phyloP scores from a whole-genome alignment of 805 yeast species.

The Babjeviella inositovora region DNA sequence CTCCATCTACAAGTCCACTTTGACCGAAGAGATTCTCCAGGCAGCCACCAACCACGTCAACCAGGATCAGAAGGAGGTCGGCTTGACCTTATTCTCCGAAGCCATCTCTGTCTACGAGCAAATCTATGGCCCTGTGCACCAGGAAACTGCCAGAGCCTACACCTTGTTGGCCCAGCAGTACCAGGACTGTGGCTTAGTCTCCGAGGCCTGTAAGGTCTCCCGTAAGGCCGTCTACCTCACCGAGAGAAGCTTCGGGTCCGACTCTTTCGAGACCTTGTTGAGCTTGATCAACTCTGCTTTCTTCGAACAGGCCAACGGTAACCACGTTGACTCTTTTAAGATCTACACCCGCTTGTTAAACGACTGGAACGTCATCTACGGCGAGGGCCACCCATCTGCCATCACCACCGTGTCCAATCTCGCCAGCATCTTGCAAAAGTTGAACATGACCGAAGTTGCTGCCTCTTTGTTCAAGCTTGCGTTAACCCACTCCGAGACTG shows the following conservation, averaged over 20 bases:
- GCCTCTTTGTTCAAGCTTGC: constrained; percentile 36
- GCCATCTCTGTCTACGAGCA: constrained; percentile 65
- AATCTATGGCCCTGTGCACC: constrained; percentile 67
- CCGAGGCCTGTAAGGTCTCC: constrained; percentile 46
- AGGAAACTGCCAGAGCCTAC: constrained; percentile 62
- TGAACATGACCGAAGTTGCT: constrained; percentile 30
- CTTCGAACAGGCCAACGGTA: constrained; percentile 46
- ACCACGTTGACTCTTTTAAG: constrained; percentile 43
- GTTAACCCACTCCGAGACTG: constrained; percentile 25
- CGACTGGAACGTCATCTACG: constrained; percentile 41
- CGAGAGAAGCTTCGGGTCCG: constrained; percentile 74
- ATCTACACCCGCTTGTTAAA: constrained; percentile 43
- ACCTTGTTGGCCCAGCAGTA: constrained; percentile 50
- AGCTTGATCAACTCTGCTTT: constrained; percentile 62
- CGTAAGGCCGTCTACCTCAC: constrained; percentile 57
- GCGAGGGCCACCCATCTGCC: constrained; percentile 53
- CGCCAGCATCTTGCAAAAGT: constrained; percentile 39
- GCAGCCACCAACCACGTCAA: constrained; percentile 21
- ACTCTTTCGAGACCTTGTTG: constrained; percentile 60
- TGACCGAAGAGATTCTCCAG: constrained; percentile 64
- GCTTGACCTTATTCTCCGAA: constrained; percentile 50
- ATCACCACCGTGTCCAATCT: constrained; percentile 47
- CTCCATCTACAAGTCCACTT: constrained; percentile 44
- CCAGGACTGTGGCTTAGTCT: constrained; percentile 36
- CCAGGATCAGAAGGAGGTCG: constrained; percentile 31